Evolutionary conservation across 768 basidiomycete genomes (phyloP).

Genomic region (Serendipita sp.): DNA sequence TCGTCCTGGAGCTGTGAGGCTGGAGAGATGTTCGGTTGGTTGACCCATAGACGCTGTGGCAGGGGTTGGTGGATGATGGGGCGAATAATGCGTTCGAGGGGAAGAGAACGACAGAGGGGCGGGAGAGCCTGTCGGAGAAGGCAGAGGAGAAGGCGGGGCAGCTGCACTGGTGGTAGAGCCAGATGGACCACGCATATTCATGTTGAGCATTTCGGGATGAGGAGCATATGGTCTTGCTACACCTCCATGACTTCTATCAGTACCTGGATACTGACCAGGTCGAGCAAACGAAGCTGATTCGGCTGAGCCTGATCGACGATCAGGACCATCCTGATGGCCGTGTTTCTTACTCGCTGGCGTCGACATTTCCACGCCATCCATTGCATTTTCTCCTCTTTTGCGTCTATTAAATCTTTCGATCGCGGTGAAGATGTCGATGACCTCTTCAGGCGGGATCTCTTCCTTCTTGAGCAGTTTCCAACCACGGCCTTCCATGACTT

Average conservation of each 20-base stretch:
- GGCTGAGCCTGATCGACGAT: slow-evolving; percentile 3
- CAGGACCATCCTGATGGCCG: slow-evolving; percentile 12
- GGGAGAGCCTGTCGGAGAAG: slow-evolving; percentile 74
- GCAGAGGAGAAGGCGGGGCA: slow-evolving; percentile 69
- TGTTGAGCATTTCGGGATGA: neutral
- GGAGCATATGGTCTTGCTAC: slow-evolving; percentile 2
- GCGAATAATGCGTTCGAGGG: neutral
- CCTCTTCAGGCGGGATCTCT: slow-evolving; percentile 19
- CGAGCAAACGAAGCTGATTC: neutral
- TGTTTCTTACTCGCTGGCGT: neutral
- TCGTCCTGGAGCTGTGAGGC: slow-evolving; percentile 4
- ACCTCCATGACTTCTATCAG: neutral
- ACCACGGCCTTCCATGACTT: slow-evolving; percentile 43
- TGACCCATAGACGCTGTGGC: neutral
- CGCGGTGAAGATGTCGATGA: slow-evolving; percentile 49
- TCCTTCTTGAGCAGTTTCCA: slow-evolving; percentile 65
- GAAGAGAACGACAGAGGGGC: slow-evolving; percentile 17
- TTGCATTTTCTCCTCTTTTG: slow-evolving; percentile 30
- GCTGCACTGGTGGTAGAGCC: slow-evolving; percentile 21
- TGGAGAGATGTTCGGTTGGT: neutral
- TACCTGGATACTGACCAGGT: slow-evolving; percentile 3
- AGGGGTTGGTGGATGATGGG: neutral
- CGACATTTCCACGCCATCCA: slow-evolving; percentile 59
- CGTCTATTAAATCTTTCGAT: slow-evolving; percentile 64
- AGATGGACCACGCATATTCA: neutral